Base-by-base conservation (phyloP, 2,329 filamentous ascomycete genomes). In the Talaromyces sp. region DNA sequence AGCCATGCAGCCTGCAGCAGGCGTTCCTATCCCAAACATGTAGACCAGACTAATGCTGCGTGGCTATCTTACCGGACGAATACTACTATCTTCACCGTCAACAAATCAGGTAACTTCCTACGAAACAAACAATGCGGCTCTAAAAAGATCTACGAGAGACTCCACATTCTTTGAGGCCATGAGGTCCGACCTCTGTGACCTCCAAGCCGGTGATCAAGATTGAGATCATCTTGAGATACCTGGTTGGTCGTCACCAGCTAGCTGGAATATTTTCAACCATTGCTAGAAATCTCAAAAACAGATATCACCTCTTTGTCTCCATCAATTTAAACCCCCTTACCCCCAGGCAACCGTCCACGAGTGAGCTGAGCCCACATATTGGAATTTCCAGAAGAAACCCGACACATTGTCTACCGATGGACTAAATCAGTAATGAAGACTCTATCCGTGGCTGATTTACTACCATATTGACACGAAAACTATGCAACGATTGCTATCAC, bases 1-100 rank as follows among this genome's bases (percentile, higher is more conserved):
- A 52, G 45, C 45, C 22, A 31, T 52, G 33, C 45, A 61, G 35
- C 19, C 45, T 61, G 59, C 59, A 62, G 45, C 33, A 50, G 49
- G 59, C 19, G 19, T 39, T 14, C 43, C 59, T 41, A 39, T 47
- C 10, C 59, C 45, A 52, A 27, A 37, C 7, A 49, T 52, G 43
- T 35, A 47, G 59, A 41, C 41, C 22, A 31, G 19, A 62, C 16
- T 50, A 52, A 54, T 31, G 49, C 35, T 22, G 33, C 52, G n/a
- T 39, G 27, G 4, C 33, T 35, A 54, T 54, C n/a, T 16, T 54
- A 22, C 31, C 5, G 19, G n/a, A 56, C 11, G 16, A 16, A 14
- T 9, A 13, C n/a, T 41, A 35, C 14, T 16, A 33, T 24, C 33
- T 33, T n/a, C n/a, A 50, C 19, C 33, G 8, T 22, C 43, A 24